phyloP scores from a whole-genome alignment of 2,329 filamentous ascomycete genomes.

The Ophiostoma australiae region DNA sequence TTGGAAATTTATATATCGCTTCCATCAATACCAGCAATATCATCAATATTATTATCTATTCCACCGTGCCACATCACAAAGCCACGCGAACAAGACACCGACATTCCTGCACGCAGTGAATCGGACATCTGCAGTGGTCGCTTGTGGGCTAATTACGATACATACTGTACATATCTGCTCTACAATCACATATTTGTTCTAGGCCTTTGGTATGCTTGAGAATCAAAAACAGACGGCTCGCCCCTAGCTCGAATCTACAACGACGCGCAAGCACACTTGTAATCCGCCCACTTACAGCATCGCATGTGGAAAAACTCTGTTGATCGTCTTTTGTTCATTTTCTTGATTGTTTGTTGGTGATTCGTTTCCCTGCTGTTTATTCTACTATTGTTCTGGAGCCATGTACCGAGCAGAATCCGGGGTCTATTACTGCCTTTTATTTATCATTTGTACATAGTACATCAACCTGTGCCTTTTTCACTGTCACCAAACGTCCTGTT shows the following conservation, averaged over 20 bases:
- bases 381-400: background rate
- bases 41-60: background rate
- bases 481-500: background rate
- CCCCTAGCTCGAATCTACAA: background rate
- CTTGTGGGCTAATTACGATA: background rate
- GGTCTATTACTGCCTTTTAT: background rate
- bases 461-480: background rate
- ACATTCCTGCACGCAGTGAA: background rate
- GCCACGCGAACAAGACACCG: background rate
- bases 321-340: background rate
- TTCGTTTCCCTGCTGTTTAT: background rate
- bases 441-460: background rate
- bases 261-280: background rate
- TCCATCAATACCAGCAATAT: background rate
- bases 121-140: background rate
- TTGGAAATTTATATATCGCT: no score
- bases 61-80: background rate
- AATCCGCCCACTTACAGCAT: constrained; percentile 7
- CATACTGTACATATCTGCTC: background rate
- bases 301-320: background rate
- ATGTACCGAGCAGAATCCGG: background rate
- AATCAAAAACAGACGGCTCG: background rate
- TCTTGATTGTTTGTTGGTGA: background rate
- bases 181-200: background rate
- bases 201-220: background rate